These are phyloP conservation scores for Trametes punicea DNA, from an alignment of 768 basidiomycete genomes.

Conservation along the genomic window DNA sequence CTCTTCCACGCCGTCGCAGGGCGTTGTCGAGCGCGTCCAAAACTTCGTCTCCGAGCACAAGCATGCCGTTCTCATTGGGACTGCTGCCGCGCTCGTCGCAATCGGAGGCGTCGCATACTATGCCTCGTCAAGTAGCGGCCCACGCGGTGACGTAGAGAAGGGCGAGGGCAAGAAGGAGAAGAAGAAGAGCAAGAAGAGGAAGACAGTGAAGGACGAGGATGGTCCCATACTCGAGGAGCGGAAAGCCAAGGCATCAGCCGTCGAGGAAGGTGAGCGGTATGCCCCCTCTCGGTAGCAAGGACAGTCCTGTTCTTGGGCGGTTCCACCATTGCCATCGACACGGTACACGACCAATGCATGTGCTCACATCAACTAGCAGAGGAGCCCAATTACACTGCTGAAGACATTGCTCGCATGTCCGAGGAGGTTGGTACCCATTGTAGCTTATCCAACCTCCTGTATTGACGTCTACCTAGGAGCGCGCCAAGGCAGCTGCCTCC, in stretches of 20 bases:
- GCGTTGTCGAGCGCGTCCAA: conserved; percentile 60
- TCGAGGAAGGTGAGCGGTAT: conserved; percentile 25
- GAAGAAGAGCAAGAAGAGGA: conserved; percentile 58
- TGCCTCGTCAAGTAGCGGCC: conserved; percentile 46
- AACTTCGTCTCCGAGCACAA: conserved; percentile 75
- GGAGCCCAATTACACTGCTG: conserved; percentile 44
- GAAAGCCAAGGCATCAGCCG: conserved; percentile 39
- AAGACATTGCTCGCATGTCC: conserved; percentile 56
- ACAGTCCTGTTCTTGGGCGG: too few relatives aligned
- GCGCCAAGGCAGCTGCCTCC: conserved; percentile 53
- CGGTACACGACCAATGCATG: background rate
- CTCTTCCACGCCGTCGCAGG: conserved; percentile 28
- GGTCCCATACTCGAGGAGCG: conserved; percentile 82
- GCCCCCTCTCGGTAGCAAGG: too few relatives aligned
- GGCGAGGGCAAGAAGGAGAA: conserved; percentile 46
- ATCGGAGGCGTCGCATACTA: conserved; percentile 77
- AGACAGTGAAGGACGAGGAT: conserved; percentile 52
- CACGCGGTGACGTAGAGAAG: conserved; percentile 40
- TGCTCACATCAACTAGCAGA: conserved; percentile 30
- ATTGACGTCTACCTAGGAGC: too few relatives aligned
- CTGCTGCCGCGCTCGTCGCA: conserved; percentile 68
- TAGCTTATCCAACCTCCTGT: too few relatives aligned
- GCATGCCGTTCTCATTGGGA: conserved; percentile 66
- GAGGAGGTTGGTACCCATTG: conserved; percentile 45
- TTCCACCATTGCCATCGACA: background rate